A percentile compares a stretch with the other conserved stretches of the same genome.
Conservation (phyloP, 2,329 filamentous ascomycete species). For the Pyricularia grisea region DNA sequence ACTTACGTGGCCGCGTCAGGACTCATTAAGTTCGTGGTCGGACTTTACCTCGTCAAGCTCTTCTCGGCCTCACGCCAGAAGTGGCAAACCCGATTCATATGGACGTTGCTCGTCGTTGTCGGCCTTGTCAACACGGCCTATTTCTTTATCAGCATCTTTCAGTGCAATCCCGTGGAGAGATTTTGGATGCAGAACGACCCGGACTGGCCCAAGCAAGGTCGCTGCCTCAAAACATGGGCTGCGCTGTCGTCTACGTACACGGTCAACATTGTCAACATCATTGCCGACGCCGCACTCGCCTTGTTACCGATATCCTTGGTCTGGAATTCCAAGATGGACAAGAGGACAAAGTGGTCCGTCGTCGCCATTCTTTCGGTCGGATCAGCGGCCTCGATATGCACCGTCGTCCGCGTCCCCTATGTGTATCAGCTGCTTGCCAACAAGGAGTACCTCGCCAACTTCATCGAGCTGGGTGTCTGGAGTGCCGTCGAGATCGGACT, state of each 20-base stretch:
- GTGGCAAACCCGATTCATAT: constrained; percentile 23
- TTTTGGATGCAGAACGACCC: constrained; percentile 9
- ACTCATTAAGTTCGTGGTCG: constrained; percentile 28
- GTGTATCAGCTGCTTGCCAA: constrained; percentile 24
- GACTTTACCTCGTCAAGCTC: constrained; percentile 27
- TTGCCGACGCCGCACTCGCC: constrained; percentile 28
- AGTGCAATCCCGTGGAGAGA: constrained; percentile 29
- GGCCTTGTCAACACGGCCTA: constrained; percentile 25
- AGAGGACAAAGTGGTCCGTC: constrained; percentile 26
- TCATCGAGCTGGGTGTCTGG: constrained; percentile 34
- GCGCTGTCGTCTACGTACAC: constrained; percentile 23
- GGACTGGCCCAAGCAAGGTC: not conserved
- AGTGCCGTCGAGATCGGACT: constrained; percentile 33
- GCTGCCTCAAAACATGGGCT: constrained; percentile 9
- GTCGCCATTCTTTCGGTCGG: constrained; percentile 21
- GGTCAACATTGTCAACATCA: constrained; percentile 27
- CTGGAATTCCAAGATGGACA: constrained; percentile 29
- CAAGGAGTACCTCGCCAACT: constrained; percentile 32
- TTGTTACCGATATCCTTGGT: constrained; percentile 28
- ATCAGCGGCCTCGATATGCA: constrained; percentile 29
- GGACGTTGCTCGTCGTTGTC: constrained; percentile 17
- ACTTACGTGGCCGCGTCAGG: constrained; percentile 25
- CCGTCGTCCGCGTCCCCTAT: constrained; percentile 32
- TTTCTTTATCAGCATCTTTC: constrained; percentile 28
- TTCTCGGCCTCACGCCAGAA: constrained; percentile 13